Base-by-base conservation (phyloP, 257 asterid genomes). In the Lycium barbarum region DNA sequence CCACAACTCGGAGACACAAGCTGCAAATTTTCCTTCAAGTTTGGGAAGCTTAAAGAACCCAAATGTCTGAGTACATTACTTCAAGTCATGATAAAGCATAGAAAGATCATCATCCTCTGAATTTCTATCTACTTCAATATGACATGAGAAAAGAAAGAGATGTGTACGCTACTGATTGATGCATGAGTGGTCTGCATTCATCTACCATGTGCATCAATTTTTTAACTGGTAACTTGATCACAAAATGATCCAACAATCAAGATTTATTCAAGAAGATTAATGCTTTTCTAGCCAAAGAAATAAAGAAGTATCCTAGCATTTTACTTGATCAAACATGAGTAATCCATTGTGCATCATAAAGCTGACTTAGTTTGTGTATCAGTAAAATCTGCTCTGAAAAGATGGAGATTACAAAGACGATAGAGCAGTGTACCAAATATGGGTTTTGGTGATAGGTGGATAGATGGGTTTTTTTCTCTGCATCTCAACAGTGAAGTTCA, bases 361-460 rank as follows among this genome's bases (percentile, higher is more conserved):
- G 15, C 80, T 20, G n/a, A 20, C 80, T 11, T 45, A 51, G 63
- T 76, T 51, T 76, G 61, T 45, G 51, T 51, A 14, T 76, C 63
- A 76, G 40, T 51, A 76, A 76, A 76, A 51, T 33, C 81, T 47
- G 81, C 81, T 49, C n/a, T 22, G 43, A 22, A 51, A 76, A 51
- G 43, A 22, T 2, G 22, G 45, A 76, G 61, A 73, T 49, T 7
- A 73, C 61, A 73, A 73, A 47, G 59, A 51, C 47, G 13, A 73
- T 47, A 51, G 61, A 47, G 36, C 40, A 73, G 61, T 47, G 15
- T 59, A 22, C 43, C 81, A 13, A 20, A 49, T 26, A 73, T 20
- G 62, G 62, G 8, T 4, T 57, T 57, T 57, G 62, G 62, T 15
- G 20, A 57, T 15, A 14, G 62, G 20, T 15, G 62, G 20, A 57